These are phyloP conservation scores for Lepiota brunneoincarnata DNA, from an alignment of 768 basidiomycete species.

Conservation along the genomic window DNA sequence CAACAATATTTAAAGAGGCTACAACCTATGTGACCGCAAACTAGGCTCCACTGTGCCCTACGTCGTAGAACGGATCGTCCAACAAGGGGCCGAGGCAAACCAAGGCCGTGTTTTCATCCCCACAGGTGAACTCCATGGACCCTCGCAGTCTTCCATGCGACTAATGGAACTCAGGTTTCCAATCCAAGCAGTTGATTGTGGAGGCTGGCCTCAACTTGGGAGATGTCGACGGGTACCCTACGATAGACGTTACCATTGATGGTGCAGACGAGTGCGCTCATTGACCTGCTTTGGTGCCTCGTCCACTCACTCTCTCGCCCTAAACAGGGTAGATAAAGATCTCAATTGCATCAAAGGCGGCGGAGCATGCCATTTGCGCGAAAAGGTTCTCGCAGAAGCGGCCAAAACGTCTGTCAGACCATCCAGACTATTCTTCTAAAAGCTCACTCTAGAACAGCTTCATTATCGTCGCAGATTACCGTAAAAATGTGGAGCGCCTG, in stretches of 20 bases:
- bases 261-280: constrained; percentile 88
- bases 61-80: constrained; percentile 90
- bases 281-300: not conserved
- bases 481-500: constrained; percentile 84
- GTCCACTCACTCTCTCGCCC: not conserved
- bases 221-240: constrained; percentile 85
- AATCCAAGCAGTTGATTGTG: constrained; percentile 94
- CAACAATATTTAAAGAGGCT: not conserved
- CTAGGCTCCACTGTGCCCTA: constrained; percentile 92
- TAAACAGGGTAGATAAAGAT: constrained; percentile 70
- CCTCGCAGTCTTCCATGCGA: not conserved
- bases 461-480: constrained; percentile 90
- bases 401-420: constrained; percentile 65
- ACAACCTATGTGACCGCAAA: not conserved
- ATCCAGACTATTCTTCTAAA: not conserved
- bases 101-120: constrained; percentile 84
- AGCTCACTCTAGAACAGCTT: constrained; percentile 45
- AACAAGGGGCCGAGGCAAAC: constrained; percentile 78
- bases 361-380: constrained; percentile 93
- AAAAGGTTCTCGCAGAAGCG: constrained; percentile 97
- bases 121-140: constrained; percentile 51
- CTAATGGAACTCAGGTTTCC: constrained; percentile 60
- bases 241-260: constrained; percentile 95
- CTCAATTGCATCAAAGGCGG: constrained; percentile 97
- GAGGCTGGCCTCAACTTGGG: constrained; percentile 73